Percentiles rank a stretch among this genome's conserved stretches.
phyloP scores from a whole-genome alignment of 441 rosid genomes.

The Gossypium lobatum region DNA sequence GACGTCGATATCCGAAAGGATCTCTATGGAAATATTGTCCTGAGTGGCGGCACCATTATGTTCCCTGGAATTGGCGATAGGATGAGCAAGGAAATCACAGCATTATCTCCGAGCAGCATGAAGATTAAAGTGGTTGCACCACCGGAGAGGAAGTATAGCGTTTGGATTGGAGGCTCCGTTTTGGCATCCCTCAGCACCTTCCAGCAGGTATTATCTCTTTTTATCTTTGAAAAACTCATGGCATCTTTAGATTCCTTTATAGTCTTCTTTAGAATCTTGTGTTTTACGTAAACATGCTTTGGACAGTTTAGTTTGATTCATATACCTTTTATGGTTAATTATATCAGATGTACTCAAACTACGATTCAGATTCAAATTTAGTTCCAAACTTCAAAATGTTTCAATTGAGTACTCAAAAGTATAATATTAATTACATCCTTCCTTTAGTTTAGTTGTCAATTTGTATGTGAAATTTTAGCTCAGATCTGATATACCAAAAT shows the following conservation, averaged over 20 bases:
- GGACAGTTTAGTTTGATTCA: not conserved
- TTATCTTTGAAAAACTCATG: too few relatives aligned
- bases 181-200: slow-evolving; percentile 67
- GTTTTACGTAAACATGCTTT: too few relatives aligned
- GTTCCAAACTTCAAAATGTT: too few relatives aligned
- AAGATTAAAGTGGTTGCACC: slow-evolving; percentile 78
- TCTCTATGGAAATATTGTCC: slow-evolving; percentile 65
- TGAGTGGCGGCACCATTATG: slow-evolving; percentile 73
- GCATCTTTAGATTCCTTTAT: too few relatives aligned
- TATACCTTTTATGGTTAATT: not conserved
- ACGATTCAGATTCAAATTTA: too few relatives aligned
- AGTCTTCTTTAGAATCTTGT: too few relatives aligned
- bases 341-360: too few relatives aligned
- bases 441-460: too few relatives aligned
- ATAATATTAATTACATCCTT: too few relatives aligned
- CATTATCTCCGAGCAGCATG: slow-evolving; percentile 77
- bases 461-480: too few relatives aligned
- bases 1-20: slow-evolving; percentile 73
- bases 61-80: slow-evolving; percentile 65
- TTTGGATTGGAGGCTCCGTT: slow-evolving; percentile 71
- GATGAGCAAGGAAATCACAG: slow-evolving; percentile 76
- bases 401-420: not conserved
- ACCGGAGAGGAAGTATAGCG: slow-evolving; percentile 72
- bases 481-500: too few relatives aligned
- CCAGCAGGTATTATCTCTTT: slow-evolving; percentile 46